These are phyloP conservation scores for Exophiala dermatitidis DNA, from an alignment of 2,329 filamentous ascomycete genomes.

Conservation along the genomic window DNA sequence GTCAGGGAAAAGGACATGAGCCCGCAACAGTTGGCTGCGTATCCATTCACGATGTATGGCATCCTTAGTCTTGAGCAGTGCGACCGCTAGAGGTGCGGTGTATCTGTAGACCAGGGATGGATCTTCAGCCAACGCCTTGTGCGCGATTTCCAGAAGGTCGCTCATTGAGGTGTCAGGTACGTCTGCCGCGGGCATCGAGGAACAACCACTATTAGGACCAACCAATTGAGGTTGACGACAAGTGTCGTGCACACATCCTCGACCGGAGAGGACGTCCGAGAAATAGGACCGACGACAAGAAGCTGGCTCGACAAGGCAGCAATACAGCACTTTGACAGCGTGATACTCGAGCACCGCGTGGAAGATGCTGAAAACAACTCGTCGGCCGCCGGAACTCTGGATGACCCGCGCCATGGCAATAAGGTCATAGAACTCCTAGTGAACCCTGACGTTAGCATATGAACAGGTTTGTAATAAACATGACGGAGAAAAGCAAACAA, in stretches of 20 bases:
- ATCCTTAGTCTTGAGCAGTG: conserved; percentile 31
- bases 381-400: conserved; percentile 28
- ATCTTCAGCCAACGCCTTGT: conserved; percentile 31
- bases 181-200: too few relatives aligned
- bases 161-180: conserved; percentile 26
- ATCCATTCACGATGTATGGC: conserved; percentile 30
- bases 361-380: conserved; percentile 34
- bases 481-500: too few relatives aligned
- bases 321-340: conserved; percentile 30
- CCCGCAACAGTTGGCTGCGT: conserved; percentile 27
- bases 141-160: conserved; percentile 31
- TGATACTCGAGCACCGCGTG: conserved; percentile 33
- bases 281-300: too few relatives aligned
- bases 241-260: too few relatives aligned
- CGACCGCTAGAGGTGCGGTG: conserved; percentile 34
- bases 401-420: conserved; percentile 33
- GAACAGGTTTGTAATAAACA: not conserved
- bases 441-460: not conserved
- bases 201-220: too few relatives aligned
- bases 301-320: conserved; percentile 25
- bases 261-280: too few relatives aligned
- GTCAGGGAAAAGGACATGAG: conserved; percentile 4
- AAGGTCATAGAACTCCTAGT: conserved; percentile 33
- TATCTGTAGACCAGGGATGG: conserved; percentile 31
- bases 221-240: too few relatives aligned